Conservation (phyloP, 2,329 filamentous ascomycete genomes). For the Colletotrichum coccodes region DNA sequence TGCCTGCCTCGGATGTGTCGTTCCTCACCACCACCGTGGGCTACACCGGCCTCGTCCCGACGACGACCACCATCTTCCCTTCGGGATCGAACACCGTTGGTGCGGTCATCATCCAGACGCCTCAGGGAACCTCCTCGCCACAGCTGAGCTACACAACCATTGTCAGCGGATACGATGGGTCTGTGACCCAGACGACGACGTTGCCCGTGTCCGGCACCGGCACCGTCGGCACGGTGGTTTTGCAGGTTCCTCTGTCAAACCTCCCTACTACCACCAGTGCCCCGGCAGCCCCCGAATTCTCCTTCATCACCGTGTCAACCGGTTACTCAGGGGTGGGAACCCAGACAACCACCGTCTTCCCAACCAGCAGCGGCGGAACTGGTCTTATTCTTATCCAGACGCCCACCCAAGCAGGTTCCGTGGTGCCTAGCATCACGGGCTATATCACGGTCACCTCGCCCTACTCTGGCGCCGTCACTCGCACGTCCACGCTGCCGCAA, state of each 20-base stretch:
- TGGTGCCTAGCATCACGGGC: not conserved
- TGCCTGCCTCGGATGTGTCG: not conserved
- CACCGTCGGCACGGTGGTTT: not conserved
- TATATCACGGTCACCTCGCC: not conserved
- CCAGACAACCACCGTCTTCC: conserved; percentile 14
- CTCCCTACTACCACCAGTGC: not conserved
- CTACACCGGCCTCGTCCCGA: not conserved
- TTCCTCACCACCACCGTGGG: conserved; percentile 1
- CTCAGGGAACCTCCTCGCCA: not conserved
- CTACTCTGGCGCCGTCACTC: not conserved
- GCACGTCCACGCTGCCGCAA: not conserved
- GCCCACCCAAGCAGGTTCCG: not conserved
- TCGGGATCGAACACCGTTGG: conserved; percentile 18
- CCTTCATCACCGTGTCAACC: conserved; percentile 19
- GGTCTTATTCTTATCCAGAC: conserved; percentile 24
- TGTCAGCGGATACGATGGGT: not conserved
- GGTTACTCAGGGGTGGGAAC: conserved; percentile 13
- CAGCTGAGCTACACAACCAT: not conserved
- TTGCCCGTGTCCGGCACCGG: not conserved
- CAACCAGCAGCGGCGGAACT: not conserved
- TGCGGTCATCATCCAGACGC: conserved; percentile 23
- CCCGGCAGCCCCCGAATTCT: not conserved
- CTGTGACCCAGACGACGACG: not conserved
- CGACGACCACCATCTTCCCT: conserved; percentile 14
- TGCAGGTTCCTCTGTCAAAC: not conserved